phyloP scores from a whole-genome alignment of 208 protist species.

The Crithidia fasciculata region DNA sequence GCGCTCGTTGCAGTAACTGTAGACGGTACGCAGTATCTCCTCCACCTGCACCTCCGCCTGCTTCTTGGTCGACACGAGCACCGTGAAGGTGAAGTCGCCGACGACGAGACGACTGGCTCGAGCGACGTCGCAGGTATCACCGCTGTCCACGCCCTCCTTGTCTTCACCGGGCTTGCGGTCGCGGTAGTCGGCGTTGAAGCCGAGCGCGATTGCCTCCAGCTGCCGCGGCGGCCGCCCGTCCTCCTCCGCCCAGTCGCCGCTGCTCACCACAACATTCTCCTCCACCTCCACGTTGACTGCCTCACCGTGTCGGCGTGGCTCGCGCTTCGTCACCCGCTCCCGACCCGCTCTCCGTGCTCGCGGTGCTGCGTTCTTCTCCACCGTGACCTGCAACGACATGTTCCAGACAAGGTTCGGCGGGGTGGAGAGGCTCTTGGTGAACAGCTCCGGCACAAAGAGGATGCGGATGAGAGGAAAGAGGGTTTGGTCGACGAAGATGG shows the following conservation, averaged over 20 bases:
- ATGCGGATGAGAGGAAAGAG: constrained; percentile 31
- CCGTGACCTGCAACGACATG: constrained; percentile 27
- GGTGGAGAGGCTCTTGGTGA: constrained; percentile 12
- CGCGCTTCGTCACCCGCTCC: constrained; percentile 17
- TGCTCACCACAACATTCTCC: constrained; percentile 16
- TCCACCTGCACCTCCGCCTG: constrained; percentile 26
- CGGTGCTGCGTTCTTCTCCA: constrained; percentile 14
- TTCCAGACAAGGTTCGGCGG: constrained; percentile 15
- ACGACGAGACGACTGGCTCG: constrained; percentile 23
- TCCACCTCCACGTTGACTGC: constrained; percentile 22
- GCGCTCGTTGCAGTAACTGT: constrained; percentile 29
- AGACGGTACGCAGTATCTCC: constrained; percentile 17
- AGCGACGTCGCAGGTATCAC: constrained; percentile 16
- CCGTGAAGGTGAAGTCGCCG: constrained; percentile 22
- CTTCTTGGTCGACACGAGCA: constrained; percentile 13
- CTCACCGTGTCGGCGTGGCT: constrained; percentile 9
- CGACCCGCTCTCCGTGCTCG: not conserved
- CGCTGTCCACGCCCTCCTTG: not conserved
- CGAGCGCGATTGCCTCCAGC: constrained; percentile 23
- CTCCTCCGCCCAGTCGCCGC: constrained; percentile 5
- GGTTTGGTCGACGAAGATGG: constrained; percentile 24
- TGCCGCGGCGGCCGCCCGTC: constrained; percentile 4
- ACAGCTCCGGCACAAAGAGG: constrained; percentile 29
- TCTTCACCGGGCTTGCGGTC: not conserved
- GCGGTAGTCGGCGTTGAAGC: constrained; percentile 22